A percentile compares a stretch with the other conserved stretches of the same genome.
These are phyloP conservation scores for Salicornia ramosissima DNA, from an alignment of 148 eudicot species.

Conservation along the genomic window DNA sequence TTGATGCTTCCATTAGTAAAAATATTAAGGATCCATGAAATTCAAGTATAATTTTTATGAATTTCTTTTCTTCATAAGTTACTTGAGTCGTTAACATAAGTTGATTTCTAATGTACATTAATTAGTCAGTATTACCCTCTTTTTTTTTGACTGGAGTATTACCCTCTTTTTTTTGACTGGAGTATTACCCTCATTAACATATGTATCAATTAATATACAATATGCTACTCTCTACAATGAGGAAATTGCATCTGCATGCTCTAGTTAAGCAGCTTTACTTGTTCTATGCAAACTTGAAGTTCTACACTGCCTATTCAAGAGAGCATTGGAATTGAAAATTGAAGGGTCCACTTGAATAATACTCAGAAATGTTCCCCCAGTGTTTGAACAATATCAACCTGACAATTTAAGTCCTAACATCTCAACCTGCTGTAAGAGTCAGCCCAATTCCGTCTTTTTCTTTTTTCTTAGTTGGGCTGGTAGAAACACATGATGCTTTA, in stretches of 20 bases:
- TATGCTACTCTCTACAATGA: neutral
- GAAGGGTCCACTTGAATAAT: too few relatives aligned
- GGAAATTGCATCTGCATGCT: neutral
- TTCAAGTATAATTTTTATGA: neutral
- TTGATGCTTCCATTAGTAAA: neutral
- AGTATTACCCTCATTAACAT: too few relatives aligned
- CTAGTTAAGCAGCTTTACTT: neutral
- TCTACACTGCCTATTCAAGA: neutral
- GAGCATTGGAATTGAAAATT: too few relatives aligned
- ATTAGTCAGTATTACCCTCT: neutral
- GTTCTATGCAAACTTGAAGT: neutral
- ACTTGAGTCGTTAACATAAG: neutral
- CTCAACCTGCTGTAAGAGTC: too few relatives aligned
- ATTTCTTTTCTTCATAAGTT: too few relatives aligned
- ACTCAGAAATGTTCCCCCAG: too few relatives aligned
- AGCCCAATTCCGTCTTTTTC: too few relatives aligned
- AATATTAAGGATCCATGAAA: neutral
- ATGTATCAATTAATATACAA: neutral
- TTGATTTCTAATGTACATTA: neutral
- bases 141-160: neutral
- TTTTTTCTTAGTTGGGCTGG: too few relatives aligned
- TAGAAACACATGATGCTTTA: too few relatives aligned
- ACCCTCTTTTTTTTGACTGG: too few relatives aligned
- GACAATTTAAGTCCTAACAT: too few relatives aligned
- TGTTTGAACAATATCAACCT: too few relatives aligned